Percentiles rank a stretch among this genome's conserved stretches.
Evolutionary conservation across 441 rosid genomes (phyloP).

Genomic region (Adansonia gregorii): DNA sequence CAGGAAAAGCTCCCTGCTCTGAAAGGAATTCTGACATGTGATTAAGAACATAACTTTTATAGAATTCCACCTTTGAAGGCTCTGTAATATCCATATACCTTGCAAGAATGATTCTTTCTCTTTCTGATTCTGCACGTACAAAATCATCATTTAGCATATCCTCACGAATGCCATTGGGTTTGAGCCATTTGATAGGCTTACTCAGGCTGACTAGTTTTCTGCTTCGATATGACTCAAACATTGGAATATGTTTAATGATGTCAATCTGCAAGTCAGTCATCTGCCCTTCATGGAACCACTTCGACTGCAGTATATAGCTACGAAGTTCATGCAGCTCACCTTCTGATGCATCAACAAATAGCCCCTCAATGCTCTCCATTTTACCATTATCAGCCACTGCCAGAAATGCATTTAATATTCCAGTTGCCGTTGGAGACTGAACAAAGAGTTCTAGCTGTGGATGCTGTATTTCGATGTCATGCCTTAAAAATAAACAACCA

Average conservation of each 20-base stretch:
- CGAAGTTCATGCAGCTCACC: conserved; percentile 92
- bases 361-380: conserved; percentile 56
- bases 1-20: conserved; percentile 64
- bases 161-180: conserved; percentile 80
- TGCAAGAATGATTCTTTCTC: conserved; percentile 72
- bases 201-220: conserved; percentile 76
- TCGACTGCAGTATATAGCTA: conserved; percentile 92
- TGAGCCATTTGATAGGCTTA: conserved; percentile 81
- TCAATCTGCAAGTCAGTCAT: conserved; percentile 69
- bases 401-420: conserved; percentile 82
- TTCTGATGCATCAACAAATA: conserved; percentile 74
- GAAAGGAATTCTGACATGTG: conserved; percentile 86
- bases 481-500: conserved; percentile 86
- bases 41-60: conserved; percentile 79
- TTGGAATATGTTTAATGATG: conserved; percentile 81
- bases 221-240: conserved; percentile 83
- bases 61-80: conserved; percentile 82
- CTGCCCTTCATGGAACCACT: conserved; percentile 87
- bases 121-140: conserved; percentile 88
- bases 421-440: conserved; percentile 89
- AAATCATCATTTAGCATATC: conserved; percentile 88
- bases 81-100: conserved; percentile 73
- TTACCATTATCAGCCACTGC: conserved; percentile 62
- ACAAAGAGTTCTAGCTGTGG: conserved; percentile 83
- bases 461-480: conserved; percentile 73